Base-by-base conservation (phyloP, 2,329 filamentous ascomycete genomes). In the Magnaporthiopsis rhizophila region DNA sequence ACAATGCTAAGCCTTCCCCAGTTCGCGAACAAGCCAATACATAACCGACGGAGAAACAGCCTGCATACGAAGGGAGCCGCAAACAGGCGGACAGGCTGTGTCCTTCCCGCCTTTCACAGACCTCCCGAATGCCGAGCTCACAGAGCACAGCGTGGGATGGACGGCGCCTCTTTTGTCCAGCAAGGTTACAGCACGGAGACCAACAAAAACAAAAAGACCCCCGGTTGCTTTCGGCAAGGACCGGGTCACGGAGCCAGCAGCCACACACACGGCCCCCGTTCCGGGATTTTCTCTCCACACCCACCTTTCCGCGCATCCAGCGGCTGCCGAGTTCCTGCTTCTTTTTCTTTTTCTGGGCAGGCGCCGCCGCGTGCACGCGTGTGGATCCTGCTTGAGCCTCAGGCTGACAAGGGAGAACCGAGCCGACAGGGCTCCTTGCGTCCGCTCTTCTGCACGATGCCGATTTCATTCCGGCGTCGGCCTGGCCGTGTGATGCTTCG, bases 211-310 rank as follows among this genome's bases (percentile, higher is more conserved):
- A 57, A 21, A 38, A 38, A 15, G 36, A 13, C 34, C 34, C 34
- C 34, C 34, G 34, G 34, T 36, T 36, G 34, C 34, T 36, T 12
- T 36, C 34, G 34, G 34, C 34, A 36, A 36, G 11, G 34, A 36
- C 34, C 34, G 34, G 34, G 34, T 36, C 34, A 8, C 34, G 34
- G 34, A 36, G 11, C 34, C 7, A 36, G 34, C 36, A 30, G 5
- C 12, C 36, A 9, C 12, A 9, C 36, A 38, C 34, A 4, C 32
- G 36, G 2, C 36, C 26, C 5, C 58, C 58, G 58, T 59, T 34
- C 58, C 58, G 58, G 28, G 18, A 28, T 34, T 59, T 59, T 59
- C 28, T 59, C 28, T 34, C 56, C n/a, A 21, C 56, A 58, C 56
- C 36, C 36, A 38, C n/a, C 56, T 15, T 58, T 58, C 56, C 26